Base-by-base conservation (phyloP, 108 stramenopile species). In the Bacterosira constricta region DNA sequence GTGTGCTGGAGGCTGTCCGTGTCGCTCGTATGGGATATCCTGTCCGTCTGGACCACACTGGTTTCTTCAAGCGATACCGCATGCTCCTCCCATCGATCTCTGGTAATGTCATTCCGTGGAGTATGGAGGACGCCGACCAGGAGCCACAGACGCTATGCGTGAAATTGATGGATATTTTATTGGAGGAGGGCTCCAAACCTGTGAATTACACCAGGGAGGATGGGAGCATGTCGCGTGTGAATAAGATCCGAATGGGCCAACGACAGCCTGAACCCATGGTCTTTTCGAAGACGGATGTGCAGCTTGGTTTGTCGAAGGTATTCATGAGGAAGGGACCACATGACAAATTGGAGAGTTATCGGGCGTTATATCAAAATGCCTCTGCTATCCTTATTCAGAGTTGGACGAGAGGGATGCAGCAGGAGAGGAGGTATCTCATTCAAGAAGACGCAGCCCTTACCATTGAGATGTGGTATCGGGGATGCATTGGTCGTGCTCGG, bases 21-120 rank as follows among this genome's bases (percentile, higher is more conserved):
- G 99, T 99, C 23, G 98, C 98, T 18, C 91, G 99, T 59, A 90
- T 96, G 61, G 99, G 99, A 36, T 99, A 97, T 75, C 98, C 99
- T 18, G 98, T 99, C n/a, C 93, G 99, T 23, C 62, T 99, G 42
- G 69, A 73, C 45, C 98, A 98, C 72, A 69, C 47, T 34, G 89
- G 82, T 21, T 99, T 99, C 77, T 94, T 89, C 76, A 81, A 88
- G 69, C 80, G 97, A 44, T 98, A 98, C 80, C 81, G 91, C 8
- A 91, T 91, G 89, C 79, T 96, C 35, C 82, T 94, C 8, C 90
- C 88, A 13, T 77, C 88, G 13, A 64, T 85, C 9, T 63, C 86
- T 8, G 88, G 88, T 3, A 75, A 83, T 27, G 61, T 66, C 11
- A 46, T 92, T 42, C 74, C 90, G 8, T 90, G 88, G 93, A 89